Base-by-base conservation (phyloP, 306 rosid genomes). In the Fagus crenata region DNA sequence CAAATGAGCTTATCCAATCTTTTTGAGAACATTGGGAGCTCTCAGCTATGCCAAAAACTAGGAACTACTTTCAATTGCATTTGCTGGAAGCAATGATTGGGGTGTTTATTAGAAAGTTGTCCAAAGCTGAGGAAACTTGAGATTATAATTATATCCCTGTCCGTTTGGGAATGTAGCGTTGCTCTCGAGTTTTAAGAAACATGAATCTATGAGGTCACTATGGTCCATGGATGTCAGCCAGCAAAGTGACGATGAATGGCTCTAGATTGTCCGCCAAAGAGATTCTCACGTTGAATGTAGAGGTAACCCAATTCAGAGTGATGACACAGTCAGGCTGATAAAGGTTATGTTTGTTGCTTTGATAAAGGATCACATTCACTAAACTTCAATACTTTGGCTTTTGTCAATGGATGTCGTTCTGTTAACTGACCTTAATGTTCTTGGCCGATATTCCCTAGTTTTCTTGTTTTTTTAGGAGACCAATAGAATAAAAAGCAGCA, bases 61-160 rank as follows among this genome's bases (percentile, higher is more conserved):
- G 89, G 93, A 93, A 69, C 89, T 89, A 4, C 93, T 93, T 75
- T 91, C 96, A 0, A 93, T 93, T 74, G 98, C 93, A 32, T 93
- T 93, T 78, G 94, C 98, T 5, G 96, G 96, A 59, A 79, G 76
- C 54, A 86, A 92, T 71, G 96, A 93, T 81, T 86, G 86, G 93
- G 96, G 95, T 83, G 91, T 84, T 92, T 93, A 69, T 72, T 91
- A 63, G 75, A 64, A 22, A 97, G 98, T 15, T 93, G 98, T 79
- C 88, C 90, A 37, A 91, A 90, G 85, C 85, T 93, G 81, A 88
- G 89, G 70, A 91, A 91, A 78, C 90, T 93, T 12, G 97, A 93
- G 82, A 86, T 90, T 55, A 87, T 96, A 22, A 22, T 22, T 22
- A 22, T 22, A 22, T 22, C 28, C 28, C 28, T 22, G 28, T 68